Percentiles rank a stretch among this genome's conserved stretches.
Conservation (phyloP, 78 protist species). For the Emiliania huxleyi region DNA sequence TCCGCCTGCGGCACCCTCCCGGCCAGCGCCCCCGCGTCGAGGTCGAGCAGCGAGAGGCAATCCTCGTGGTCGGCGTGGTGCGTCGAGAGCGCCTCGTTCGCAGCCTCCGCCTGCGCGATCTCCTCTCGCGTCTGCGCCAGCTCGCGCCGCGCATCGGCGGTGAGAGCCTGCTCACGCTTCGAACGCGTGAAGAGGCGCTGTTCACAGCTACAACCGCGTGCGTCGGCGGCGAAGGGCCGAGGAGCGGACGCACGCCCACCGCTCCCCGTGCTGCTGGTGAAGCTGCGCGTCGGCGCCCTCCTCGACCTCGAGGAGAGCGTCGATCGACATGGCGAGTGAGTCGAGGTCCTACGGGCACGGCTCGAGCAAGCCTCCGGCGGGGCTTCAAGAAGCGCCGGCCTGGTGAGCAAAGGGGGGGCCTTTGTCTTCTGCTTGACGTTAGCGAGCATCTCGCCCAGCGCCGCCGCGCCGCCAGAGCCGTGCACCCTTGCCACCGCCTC, state of each 20-base stretch:
- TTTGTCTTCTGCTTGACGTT: not conserved
- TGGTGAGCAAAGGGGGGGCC: not conserved
- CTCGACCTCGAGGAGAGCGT: not conserved
- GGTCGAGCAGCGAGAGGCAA: not conserved
- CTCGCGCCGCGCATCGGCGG: not conserved
- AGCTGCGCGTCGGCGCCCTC: not conserved
- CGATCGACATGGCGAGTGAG: not conserved
- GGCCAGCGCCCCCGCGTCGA: not conserved
- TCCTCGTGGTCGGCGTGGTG: not conserved
- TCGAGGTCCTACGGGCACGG: too few species aligned
- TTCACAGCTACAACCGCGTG: too few species aligned
- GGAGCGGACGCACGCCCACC: not conserved
- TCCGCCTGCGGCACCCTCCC: not conserved
- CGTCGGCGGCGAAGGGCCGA: too few species aligned
- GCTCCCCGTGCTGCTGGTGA: not conserved
- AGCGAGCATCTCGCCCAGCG: not conserved
- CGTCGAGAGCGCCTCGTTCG: not conserved
- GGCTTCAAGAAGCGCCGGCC: too few species aligned
- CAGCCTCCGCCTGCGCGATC: not conserved
- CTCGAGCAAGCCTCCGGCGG: too few species aligned
- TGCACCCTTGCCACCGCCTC: not conserved
- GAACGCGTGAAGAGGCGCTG: too few species aligned
- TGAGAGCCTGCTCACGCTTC: too few species aligned
- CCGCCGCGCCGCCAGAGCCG: not conserved
- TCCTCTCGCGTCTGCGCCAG: not conserved